Base-by-base conservation (phyloP, 257 asterid species). In the Knoxia roxburghii region DNA sequence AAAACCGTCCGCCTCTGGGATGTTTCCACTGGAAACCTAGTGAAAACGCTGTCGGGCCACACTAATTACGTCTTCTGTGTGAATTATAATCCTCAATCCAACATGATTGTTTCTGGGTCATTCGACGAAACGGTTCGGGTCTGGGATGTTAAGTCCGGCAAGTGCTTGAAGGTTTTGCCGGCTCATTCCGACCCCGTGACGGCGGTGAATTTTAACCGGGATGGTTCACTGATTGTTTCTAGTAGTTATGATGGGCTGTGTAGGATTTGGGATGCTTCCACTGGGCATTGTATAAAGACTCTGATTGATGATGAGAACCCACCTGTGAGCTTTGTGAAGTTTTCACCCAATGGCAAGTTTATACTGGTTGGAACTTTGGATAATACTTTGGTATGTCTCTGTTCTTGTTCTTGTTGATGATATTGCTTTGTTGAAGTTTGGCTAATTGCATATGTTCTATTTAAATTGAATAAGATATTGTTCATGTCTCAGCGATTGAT, bases 131-230 rank as follows among this genome's bases (percentile, higher is more conserved):
- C 96, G 23, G 97, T 90, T 6, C 81, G 97, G 68, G 78, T 90
- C 56, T 90, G 97, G 99, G 99, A 93, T 84, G 96, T 87, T 7
- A 88, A 88, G 85, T 84, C 88, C 0, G 96, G 99, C 33, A 88
- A 88, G 76, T 93, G 95, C 72, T 72, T 93, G 24, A 88, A 85
- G 84, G 99, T 94, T 57, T 78, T 94, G 41, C 99, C 96, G 6
- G 99, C 99, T 7, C 99, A 90, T 75, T 90, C 97, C 0, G 97
- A 94, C 62, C 96, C 97, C 0, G 97, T 94, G 2, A 94, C 96
- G 12, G 88, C 95, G 11, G 96, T 90, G 24, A 68, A 83, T 74
- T 94, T 84, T 72, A 91, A 86, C 69, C 74, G 87, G 77, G 99
- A 94, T 29, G 99, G 99, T 4, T 72, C 91, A 10, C 39, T 86